phyloP scores from a whole-genome alignment of 345 rosid species.

The Reutealis trisperma region DNA sequence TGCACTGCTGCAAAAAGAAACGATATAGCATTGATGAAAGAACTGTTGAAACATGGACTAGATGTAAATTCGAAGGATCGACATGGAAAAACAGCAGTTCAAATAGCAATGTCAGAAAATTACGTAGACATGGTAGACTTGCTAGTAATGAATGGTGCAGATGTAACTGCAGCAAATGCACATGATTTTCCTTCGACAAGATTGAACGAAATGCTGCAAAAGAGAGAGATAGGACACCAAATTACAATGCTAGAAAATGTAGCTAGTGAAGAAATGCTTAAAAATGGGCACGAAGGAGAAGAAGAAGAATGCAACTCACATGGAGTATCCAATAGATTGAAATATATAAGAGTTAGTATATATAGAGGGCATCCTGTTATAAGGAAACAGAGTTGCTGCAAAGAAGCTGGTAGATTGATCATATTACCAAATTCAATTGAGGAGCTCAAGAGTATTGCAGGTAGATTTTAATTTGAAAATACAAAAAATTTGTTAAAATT shows the following conservation, averaged over 20 bases:
- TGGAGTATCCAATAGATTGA: conserved; percentile 1
- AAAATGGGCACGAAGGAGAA: conserved; percentile 28
- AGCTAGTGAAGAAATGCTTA: conserved; percentile 24
- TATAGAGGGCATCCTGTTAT: conserved; percentile 68
- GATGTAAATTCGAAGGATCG: conserved; percentile 55
- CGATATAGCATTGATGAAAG: conserved; percentile 53
- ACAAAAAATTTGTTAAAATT: not conserved
- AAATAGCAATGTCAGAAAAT: conserved; percentile 59
- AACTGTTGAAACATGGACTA: conserved; percentile 60
- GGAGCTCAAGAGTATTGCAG: conserved; percentile 75
- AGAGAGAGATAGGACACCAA: conserved; percentile 47
- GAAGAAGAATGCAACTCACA: conserved; percentile 19
- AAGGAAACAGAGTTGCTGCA: conserved; percentile 43
- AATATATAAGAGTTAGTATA: conserved; percentile 59
- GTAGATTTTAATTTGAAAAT: conserved; percentile 30
- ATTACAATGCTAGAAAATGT: conserved; percentile 29
- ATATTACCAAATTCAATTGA: conserved; percentile 65
- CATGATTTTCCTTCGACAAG: conserved; percentile 24
- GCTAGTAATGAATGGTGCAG: conserved; percentile 70
- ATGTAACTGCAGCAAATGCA: conserved; percentile 31
- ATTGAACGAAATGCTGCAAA: conserved; percentile 45
- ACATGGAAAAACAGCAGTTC: conserved; percentile 60
- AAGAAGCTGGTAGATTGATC: conserved; percentile 64
- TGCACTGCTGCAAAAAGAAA: conserved; percentile 75
- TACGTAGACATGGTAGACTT: conserved; percentile 63